Base-by-base conservation (phyloP, 129 eudicot genomes). In the Centaurea solstitialis region DNA sequence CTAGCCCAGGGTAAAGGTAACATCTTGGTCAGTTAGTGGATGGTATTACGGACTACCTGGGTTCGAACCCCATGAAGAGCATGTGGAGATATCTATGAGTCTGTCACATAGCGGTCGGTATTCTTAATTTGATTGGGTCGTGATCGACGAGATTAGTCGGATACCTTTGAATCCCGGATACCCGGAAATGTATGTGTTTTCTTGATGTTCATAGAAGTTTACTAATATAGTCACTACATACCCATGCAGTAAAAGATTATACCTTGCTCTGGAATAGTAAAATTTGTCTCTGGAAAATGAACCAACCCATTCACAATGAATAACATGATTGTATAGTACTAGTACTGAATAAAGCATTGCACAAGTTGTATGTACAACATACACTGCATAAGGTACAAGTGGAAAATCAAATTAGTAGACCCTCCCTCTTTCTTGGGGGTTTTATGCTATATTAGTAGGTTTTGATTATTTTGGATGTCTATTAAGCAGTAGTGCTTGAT, bases 401-500 rank as follows among this genome's bases (percentile, higher is more conserved):
- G 23, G 65, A 1, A 57, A 57, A 53, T 10, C 2, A 10, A 53
- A n/a, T n/a, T n/a, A 15, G 62, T 18, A 57, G 6, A 57, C 9
- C 65, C 7, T 43, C 50, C 75, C 41, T 39, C 6, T n/a, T 7
- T 41, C 30, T 35, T 13, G 59, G 76, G 70, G 35, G 23, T 22
- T 50, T 6, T 17, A 61, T 72, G 66, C 78, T 72, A 80, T 71
- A 70, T 74, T 3, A 26, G 84, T 80, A 64, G 39, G 39, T 68
- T 74, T 28, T 71, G 38, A 59, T 68, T 72, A 38, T 24, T 76
- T 69, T 53, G 9, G 67, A 17, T 6, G 80, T 57, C 39, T 37
- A n/a, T n/a, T n/a, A n/a, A 23, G 20, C 68, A 22, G 50, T 37
- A 75, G 64, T 71, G 65, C 57, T 82, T 59, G 86, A 57, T 76